Evolutionary conservation across 306 rosid genomes (phyloP).

Genomic region (Castanospermum australe): DNA sequence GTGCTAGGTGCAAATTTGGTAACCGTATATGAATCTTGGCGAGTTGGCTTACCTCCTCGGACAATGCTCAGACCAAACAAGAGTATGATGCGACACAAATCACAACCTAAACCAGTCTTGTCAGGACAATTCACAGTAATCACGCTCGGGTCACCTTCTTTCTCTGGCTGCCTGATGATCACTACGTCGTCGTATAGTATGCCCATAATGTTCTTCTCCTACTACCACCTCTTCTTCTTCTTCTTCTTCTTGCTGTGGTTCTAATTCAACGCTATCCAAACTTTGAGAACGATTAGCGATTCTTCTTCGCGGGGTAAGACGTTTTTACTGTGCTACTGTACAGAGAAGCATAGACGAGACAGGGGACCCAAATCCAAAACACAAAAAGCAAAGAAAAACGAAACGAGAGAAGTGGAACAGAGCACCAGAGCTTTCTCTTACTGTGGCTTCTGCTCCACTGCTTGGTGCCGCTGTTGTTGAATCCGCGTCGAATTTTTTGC

Average conservation of each 20-base stretch:
- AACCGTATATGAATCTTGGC: not conserved
- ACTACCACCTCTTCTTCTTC: not conserved
- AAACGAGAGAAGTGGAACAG: not conserved
- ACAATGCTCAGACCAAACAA: slow-evolving; percentile 88
- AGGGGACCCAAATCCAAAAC: no score
- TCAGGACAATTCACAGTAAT: slow-evolving; percentile 94
- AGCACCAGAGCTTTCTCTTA: not conserved
- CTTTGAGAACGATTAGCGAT: not conserved
- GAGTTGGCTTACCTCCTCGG: slow-evolving; percentile 67
- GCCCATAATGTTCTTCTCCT: slow-evolving; percentile 54
- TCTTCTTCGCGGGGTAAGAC: not conserved
- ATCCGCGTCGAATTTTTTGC: slow-evolving; percentile 8
- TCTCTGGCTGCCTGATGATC: slow-evolving; percentile 56
- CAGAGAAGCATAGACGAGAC: not conserved
- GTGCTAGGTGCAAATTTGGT: not conserved
- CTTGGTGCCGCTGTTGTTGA: not conserved
- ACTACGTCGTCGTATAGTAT: slow-evolving; percentile 79
- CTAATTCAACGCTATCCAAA: not conserved
- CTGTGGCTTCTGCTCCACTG: not conserved
- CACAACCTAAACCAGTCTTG: slow-evolving; percentile 88
- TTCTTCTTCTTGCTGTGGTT: not conserved
- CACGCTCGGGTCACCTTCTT: slow-evolving; percentile 63
- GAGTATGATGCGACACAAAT: slow-evolving; percentile 92
- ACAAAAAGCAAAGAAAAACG: not conserved
- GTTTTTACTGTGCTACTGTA: not conserved